Evolutionary conservation across 352 stramenopile genomes (phyloP).

Genomic region (Blastocystis hominis): DNA sequence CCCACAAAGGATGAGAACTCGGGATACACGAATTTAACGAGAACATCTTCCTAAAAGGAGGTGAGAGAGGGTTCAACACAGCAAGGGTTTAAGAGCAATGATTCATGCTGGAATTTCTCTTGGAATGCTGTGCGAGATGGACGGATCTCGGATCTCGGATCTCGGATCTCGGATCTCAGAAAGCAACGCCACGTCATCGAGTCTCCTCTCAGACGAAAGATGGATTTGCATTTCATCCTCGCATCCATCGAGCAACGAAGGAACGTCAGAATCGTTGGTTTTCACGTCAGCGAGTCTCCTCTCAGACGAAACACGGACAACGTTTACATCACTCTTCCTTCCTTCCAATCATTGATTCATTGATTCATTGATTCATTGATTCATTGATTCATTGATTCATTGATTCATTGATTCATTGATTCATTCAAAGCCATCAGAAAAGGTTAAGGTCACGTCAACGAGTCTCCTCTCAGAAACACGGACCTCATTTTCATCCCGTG

Average conservation of each 20-base stretch:
- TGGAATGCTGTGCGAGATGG: neutral
- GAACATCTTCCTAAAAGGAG: neutral
- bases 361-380: neutral
- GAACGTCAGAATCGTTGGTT: neutral
- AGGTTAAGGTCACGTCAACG: slow-evolving; percentile 31
- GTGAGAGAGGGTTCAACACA: neutral
- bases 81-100: too few species aligned
- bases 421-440: neutral
- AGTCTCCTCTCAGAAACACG: slow-evolving; percentile 53
- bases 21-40: slow-evolving; percentile 39
- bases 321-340: too few species aligned
- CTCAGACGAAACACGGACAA: slow-evolving; percentile 47
- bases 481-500: slow-evolving; percentile 42
- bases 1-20: slow-evolving; percentile 11
- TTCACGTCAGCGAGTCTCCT: slow-evolving; percentile 25
- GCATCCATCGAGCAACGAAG: neutral
- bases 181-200: neutral
- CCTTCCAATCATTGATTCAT: too few species aligned
- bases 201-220: slow-evolving; percentile 55
- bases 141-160: neutral
- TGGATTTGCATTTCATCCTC: slow-evolving; percentile 39
- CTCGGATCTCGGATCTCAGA: neutral
- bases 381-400: too few species aligned
- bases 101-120: neutral
- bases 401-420: too few species aligned